Conservation (phyloP, 2,329 filamentous ascomycete genomes). For the Amauroascus niger region DNA sequence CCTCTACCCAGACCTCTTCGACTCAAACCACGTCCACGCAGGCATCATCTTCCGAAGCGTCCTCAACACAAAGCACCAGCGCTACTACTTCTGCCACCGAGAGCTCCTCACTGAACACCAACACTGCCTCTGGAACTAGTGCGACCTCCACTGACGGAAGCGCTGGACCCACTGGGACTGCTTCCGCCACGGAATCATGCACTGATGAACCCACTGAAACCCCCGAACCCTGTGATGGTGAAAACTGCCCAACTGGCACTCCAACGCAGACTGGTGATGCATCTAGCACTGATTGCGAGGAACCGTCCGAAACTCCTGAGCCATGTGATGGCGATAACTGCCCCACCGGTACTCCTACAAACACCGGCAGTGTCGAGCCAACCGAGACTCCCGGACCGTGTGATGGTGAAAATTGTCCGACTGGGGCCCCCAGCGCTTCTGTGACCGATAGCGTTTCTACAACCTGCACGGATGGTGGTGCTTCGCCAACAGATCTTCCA, state of each 20-base stretch:
- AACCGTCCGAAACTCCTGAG: too few species aligned
- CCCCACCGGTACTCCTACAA: neutral
- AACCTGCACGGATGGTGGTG: neutral
- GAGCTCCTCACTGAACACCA: neutral
- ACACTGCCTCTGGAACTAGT: neutral
- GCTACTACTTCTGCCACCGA: neutral
- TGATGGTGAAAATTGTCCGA: neutral
- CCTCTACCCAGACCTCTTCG: neutral
- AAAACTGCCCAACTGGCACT: slow-evolving; percentile 1
- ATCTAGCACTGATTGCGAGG: too few species aligned
- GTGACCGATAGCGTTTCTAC: neutral
- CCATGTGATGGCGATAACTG: neutral
- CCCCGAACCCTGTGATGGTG: neutral
- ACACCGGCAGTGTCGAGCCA: neutral
- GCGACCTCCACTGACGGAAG: neutral
- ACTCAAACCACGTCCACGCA: neutral
- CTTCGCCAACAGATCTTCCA: neutral
- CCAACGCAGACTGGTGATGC: neutral
- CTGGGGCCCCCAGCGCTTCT: neutral
- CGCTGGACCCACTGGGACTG: neutral
- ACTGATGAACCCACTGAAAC: neutral
- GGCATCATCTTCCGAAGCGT: neutral
- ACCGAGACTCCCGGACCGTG: neutral
- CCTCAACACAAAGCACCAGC: neutral
- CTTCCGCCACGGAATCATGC: neutral